Evolutionary conservation across 1,139 yeast genomes (phyloP).

Genomic region (Pichia sp.): DNA sequence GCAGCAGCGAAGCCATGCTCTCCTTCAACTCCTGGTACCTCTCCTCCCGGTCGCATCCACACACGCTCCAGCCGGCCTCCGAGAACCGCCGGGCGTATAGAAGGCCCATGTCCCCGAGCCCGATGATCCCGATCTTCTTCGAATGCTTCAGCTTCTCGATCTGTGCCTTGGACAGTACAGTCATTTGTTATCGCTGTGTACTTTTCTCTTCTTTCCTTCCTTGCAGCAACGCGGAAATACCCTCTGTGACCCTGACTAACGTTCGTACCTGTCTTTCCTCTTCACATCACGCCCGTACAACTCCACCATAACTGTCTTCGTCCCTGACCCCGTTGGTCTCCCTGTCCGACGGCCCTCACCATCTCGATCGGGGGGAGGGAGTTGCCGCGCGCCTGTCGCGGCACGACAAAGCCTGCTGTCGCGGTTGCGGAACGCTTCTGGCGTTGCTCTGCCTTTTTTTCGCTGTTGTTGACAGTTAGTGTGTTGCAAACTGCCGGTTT

Average conservation of each 20-base stretch:
- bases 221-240: neutral
- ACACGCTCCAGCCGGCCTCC: slow-evolving; percentile 84
- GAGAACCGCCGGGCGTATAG: slow-evolving; percentile 76
- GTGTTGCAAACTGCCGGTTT: neutral
- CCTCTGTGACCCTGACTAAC: too few species aligned
- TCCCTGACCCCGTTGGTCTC: neutral
- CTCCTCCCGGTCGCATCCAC: slow-evolving; percentile 86
- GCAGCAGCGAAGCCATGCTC: slow-evolving; percentile 38
- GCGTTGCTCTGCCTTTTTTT: too few species aligned
- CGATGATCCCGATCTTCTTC: slow-evolving; percentile 80
- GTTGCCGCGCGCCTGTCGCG: neutral
- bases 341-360: neutral
- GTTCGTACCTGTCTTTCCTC: too few species aligned
- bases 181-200: slow-evolving; percentile 9
- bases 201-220: neutral
- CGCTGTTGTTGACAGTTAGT: neutral
- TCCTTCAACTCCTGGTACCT: slow-evolving; percentile 44
- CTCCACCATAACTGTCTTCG: neutral
- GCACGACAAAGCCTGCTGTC: neutral
- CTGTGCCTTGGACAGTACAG: slow-evolving; percentile 15
- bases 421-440: neutral
- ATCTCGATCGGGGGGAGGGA: neutral
- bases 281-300: neutral
- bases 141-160: slow-evolving; percentile 24
- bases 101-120: slow-evolving; percentile 97